Evolutionary conservation across 139 green algal species (phyloP).

Genomic region (Mesotaenium endlicherianum): DNA sequence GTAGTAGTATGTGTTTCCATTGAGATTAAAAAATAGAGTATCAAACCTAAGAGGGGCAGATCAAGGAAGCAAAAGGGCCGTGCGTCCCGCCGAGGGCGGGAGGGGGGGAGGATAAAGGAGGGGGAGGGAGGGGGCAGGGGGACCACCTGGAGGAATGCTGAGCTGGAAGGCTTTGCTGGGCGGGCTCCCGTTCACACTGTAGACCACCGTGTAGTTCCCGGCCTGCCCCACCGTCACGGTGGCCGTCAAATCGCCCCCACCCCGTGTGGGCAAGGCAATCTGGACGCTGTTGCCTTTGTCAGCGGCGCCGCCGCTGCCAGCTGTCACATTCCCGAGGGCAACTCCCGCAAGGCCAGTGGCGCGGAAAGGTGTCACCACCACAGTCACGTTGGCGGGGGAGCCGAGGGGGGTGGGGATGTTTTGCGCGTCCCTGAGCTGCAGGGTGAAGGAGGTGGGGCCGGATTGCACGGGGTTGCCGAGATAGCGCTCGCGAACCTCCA

Average conservation of each 20-base stretch:
- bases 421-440: background rate
- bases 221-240: background rate
- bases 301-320: too few species aligned
- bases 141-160: slow-evolving; percentile 4
- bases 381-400: background rate
- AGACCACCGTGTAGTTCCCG: background rate
- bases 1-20: background rate
- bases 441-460: background rate
- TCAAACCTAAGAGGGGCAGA: background rate
- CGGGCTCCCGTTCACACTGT: background rate
- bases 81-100: too few species aligned
- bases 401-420: background rate
- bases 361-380: background rate
- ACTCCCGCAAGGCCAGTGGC: background rate
- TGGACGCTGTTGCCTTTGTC: too few species aligned
- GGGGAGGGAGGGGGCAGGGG: too few species aligned
- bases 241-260: background rate
- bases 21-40: background rate
- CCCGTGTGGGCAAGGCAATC: background rate
- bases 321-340: background rate
- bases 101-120: too few species aligned
- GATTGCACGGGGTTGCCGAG: background rate
- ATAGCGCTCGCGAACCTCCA: background rate
- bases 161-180: background rate
- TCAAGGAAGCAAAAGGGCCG: background rate